Base-by-base conservation (phyloP, 108 stramenopile species). In the Skeletonema grethae region DNA sequence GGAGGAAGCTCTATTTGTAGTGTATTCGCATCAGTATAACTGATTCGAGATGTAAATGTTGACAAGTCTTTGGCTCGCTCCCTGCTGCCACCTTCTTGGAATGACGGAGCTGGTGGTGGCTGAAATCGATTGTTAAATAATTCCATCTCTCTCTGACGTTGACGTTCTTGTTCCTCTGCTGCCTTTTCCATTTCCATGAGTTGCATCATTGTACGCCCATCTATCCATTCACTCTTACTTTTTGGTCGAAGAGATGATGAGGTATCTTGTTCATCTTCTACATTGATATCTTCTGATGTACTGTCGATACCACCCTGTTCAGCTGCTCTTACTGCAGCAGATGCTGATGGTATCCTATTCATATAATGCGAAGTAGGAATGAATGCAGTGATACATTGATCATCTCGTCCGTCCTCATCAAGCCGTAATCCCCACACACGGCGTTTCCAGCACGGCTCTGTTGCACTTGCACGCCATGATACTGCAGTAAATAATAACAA, bases 11-110 rank as follows among this genome's bases (percentile, higher is more conserved):
- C 67, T 35, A 83, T 69, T 30, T 66, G 28, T 7, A 83, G 67
- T 18, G 82, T 72, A 16, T 78, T 78, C 0, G 82, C 82, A 59
- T 83, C 82, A 5, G 77, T 69, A 30, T 53, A 43, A 11, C 50
- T 46, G 6, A 77, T 71, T 34, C 18, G 29, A 7, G 75, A 65
- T 48, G 7, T 29, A 7, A 70, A 70, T 16, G 18, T 3, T 10
- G 25, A 25, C 46, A 20, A 34, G 18, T 56, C 56, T 57, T 6
- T 30, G 22, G 8, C 16, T 68, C 16, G 16, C 31, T 18, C 32
- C 20, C 35, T 32, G 30, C 35, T 22, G 15, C 5, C 36, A 53
- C 50, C 22, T 53, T 3, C 32, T 34, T 53, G 22, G 22, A n/a
- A 53, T 22, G 50, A 53, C 7, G 50, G 0, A n/a, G 50, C 15